phyloP scores from a whole-genome alignment of 805 yeast species.

The Blastobotrys peoriensis region DNA sequence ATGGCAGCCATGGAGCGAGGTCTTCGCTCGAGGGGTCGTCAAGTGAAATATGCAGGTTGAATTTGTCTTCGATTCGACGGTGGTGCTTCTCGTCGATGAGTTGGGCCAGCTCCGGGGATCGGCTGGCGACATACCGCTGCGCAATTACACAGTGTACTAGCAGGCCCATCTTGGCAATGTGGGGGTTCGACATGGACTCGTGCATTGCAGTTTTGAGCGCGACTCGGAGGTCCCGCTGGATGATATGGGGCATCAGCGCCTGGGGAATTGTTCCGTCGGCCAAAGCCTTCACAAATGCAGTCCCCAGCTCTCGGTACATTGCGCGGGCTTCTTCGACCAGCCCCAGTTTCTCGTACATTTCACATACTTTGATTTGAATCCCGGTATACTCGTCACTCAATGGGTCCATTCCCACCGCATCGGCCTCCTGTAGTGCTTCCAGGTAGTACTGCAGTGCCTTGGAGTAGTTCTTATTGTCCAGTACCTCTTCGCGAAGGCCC shows the following conservation, averaged over 20 bases:
- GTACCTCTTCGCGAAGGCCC: constrained; percentile 80
- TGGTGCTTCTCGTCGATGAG: constrained; percentile 10
- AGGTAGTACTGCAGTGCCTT: constrained; percentile 68
- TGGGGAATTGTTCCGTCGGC: constrained; percentile 40
- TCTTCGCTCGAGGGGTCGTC: constrained; percentile 13
- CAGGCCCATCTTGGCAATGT: constrained; percentile 49
- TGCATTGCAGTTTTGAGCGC: constrained; percentile 62
- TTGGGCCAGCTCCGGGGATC: constrained; percentile 22
- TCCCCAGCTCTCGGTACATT: constrained; percentile 61
- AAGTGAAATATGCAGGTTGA: constrained; percentile 11
- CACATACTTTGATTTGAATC: constrained; percentile 78
- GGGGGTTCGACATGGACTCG: constrained; percentile 39
- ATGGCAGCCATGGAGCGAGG: constrained; percentile 40
- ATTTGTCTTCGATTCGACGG: constrained; percentile 12
- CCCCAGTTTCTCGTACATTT: constrained; percentile 70
- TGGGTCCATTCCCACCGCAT: constrained; percentile 47
- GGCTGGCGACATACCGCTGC: constrained; percentile 50
- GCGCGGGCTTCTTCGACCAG: constrained; percentile 58
- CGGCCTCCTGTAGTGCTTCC: constrained; percentile 63
- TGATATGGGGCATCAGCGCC: constrained; percentile 46
- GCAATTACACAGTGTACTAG: constrained; percentile 59
- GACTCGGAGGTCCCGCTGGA: constrained; percentile 65
- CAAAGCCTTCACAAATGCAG: constrained; percentile 47
- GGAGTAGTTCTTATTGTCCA: constrained; percentile 56
- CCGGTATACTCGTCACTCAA: constrained; percentile 83